Conservation (phyloP, 345 rosid genomes). For the Dipteronia sinensis region DNA sequence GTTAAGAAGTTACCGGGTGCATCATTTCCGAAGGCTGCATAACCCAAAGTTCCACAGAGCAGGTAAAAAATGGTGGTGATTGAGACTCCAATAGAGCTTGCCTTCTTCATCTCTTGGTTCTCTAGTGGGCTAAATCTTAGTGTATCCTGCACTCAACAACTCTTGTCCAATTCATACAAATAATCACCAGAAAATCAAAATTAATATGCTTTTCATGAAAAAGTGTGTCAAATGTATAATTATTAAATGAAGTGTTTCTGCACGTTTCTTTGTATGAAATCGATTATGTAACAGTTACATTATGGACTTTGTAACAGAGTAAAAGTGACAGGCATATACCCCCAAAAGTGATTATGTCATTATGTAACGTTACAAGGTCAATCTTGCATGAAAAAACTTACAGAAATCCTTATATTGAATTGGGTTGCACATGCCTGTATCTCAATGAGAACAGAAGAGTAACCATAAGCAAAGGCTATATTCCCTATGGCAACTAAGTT, state of each 20-base stretch:
- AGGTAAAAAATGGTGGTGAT: conserved; percentile 71
- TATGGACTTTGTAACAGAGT: no score
- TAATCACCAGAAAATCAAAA: background rate
- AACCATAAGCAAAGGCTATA: conserved; percentile 82
- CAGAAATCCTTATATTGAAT: background rate
- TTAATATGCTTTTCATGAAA: no score
- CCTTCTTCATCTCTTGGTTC: conserved; percentile 64
- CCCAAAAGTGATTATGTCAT: no score
- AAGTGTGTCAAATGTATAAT: no score
- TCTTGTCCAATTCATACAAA: background rate
- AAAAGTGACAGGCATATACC: no score
- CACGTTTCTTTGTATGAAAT: no score
- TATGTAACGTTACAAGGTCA: no score
- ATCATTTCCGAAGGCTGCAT: conserved; percentile 84
- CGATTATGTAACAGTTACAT: no score
- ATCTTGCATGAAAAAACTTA: no score
- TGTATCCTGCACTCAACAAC: conserved; percentile 44
- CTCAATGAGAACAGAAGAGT: conserved; percentile 70
- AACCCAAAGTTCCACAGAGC: conserved; percentile 76
- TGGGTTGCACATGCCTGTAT: conserved; percentile 58
- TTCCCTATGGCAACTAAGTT: conserved; percentile 73
- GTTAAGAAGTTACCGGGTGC: conserved; percentile 90
- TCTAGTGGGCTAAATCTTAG: conserved; percentile 59
- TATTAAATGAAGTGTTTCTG: no score
- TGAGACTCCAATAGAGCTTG: conserved; percentile 47